These are phyloP conservation scores for Micractinium conductrix DNA, from an alignment of 139 green algal genomes.

Conservation along the genomic window DNA sequence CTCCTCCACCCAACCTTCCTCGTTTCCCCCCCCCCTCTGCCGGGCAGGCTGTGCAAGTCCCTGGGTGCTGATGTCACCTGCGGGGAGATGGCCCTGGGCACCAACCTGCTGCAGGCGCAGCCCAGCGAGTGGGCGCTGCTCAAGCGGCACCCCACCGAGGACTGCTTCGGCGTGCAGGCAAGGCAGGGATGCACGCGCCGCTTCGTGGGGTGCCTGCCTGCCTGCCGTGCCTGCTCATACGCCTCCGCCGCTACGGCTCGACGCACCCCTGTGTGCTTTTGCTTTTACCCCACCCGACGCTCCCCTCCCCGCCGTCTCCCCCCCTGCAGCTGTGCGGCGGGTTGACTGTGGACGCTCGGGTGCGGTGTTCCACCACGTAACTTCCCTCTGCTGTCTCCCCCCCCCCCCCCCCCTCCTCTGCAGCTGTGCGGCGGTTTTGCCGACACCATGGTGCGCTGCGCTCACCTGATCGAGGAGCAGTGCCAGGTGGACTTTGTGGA, in stretches of 20 bases:
- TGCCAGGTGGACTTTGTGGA: conserved; percentile 91
- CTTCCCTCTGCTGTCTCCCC: neutral
- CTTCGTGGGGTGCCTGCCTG: too few relatives aligned
- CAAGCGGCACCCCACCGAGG: conserved; percentile 90
- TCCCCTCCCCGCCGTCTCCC: neutral
- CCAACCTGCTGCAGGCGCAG: conserved; percentile 89
- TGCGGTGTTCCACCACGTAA: neutral
- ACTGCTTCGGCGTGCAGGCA: conserved; percentile 96
- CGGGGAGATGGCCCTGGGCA: conserved; percentile 96
- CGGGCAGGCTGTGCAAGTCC: conserved; percentile 80
- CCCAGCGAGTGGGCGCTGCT: conserved; percentile 96
- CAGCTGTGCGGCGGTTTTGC: conserved; percentile 88
- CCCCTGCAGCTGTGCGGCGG: neutral
- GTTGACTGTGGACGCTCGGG: too few relatives aligned
- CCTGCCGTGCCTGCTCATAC: too few relatives aligned
- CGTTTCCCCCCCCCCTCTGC: neutral
- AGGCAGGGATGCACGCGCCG: neutral
- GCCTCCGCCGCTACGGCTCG: too few relatives aligned
- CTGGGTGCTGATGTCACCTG: conserved; percentile 94
- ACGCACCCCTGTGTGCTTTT: too few relatives aligned
- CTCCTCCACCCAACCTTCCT: too few relatives aligned
- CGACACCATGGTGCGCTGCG: conserved; percentile 77
- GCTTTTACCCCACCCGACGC: too few relatives aligned
- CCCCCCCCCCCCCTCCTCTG: neutral
- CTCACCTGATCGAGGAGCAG: conserved; percentile 81